phyloP scores from a whole-genome alignment of 805 yeast species.

The Citeromyces nyonsensis region DNA sequence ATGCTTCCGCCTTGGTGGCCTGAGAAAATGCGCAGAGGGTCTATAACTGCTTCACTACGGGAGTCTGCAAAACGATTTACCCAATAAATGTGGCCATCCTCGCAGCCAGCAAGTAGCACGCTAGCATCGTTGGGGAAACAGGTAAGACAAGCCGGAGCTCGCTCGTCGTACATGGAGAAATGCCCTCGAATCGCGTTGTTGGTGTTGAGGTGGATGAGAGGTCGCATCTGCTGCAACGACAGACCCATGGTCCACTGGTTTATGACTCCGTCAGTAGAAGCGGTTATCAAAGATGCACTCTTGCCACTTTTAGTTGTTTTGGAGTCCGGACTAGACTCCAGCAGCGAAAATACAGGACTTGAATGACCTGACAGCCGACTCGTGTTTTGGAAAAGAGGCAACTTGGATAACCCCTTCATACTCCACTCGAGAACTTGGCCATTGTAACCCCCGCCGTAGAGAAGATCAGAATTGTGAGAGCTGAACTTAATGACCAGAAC shows the following conservation, averaged over 20 bases:
- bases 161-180: conserved; percentile 11
- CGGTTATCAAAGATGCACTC: background rate
- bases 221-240: conserved; percentile 1
- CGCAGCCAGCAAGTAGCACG: conserved; percentile 17
- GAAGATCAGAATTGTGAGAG: conserved; percentile 16
- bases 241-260: conserved; percentile 3
- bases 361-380: conserved; percentile 8
- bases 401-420: background rate
- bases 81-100: conserved; percentile 16
- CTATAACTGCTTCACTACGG: conserved; percentile 11
- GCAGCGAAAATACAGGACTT: conserved; percentile 6
- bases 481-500: conserved; percentile 25
- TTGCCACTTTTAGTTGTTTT: conserved; percentile 5
- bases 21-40: conserved; percentile 6
- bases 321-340: conserved; percentile 1
- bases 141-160: conserved; percentile 13
- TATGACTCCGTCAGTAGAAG: conserved; percentile 1
- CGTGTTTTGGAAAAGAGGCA: conserved; percentile 1
- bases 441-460: conserved; percentile 31
- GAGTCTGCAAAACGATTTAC: conserved; percentile 14
- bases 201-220: conserved; percentile 4
- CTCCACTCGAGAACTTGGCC: conserved; percentile 36
- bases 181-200: conserved; percentile 2
- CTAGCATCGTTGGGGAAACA: conserved; percentile 12
- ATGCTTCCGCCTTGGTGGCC: conserved; percentile 18